Percentiles rank a stretch among this genome's conserved stretches.
Evolutionary conservation across 495 filamentous ascomycete species (phyloP).

Genomic region (Pseudotulostoma volvatum): DNA sequence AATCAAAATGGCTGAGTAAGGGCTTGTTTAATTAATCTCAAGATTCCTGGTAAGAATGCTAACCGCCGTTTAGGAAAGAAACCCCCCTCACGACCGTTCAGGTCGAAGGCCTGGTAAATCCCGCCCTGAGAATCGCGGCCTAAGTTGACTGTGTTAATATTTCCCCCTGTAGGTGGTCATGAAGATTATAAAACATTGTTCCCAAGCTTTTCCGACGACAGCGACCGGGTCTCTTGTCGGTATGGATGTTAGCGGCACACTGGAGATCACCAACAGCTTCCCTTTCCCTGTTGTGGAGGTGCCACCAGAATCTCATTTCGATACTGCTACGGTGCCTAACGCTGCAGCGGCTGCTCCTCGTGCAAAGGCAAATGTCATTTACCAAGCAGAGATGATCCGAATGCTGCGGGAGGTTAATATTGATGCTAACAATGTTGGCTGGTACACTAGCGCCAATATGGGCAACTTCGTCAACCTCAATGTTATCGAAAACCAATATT

Average conservation of each 20-base stretch:
- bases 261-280: conserved; percentile 90
- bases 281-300: conserved; percentile 79
- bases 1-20: conserved; percentile 33
- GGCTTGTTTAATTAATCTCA: not conserved
- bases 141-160: conserved; percentile 5
- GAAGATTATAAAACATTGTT: conserved; percentile 92
- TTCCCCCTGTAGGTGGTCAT: conserved; percentile 56
- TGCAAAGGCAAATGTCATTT: conserved; percentile 71
- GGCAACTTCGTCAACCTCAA: conserved; percentile 91
- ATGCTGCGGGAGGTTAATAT: conserved; percentile 94
- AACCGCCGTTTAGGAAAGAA: conserved; percentile 32
- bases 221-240: conserved; percentile 84
- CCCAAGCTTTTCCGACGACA: conserved; percentile 69
- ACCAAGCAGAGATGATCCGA: conserved; percentile 95
- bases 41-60: not conserved
- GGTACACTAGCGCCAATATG: conserved; percentile 98
- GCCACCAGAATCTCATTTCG: conserved; percentile 62
- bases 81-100: conserved; percentile 59
- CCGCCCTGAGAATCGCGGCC: conserved; percentile 1
- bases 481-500: conserved; percentile 95
- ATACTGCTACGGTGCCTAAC: conserved; percentile 53
- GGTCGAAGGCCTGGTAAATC: conserved; percentile 62
- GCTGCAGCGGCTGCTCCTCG: conserved; percentile 83
- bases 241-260: conserved; percentile 69
- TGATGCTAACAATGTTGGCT: conserved; percentile 93